Evolutionary conservation across 2,329 filamentous ascomycete genomes (phyloP).

Genomic region (Penicillium hordei): DNA sequence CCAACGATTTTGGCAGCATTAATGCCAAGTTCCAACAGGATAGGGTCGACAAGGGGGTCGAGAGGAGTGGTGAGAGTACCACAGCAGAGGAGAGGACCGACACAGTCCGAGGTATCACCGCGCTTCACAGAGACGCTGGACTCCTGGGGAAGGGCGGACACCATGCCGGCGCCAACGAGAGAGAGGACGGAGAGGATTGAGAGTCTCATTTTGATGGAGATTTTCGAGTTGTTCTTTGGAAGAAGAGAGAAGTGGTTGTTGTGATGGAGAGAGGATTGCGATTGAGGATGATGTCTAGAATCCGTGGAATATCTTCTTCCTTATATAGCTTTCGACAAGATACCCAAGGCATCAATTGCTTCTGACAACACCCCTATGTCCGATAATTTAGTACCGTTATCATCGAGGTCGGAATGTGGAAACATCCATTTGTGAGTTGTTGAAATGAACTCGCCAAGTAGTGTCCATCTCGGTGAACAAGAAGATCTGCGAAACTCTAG

Average conservation of each 20-base stretch:
- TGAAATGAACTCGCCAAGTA: not conserved
- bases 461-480: not conserved
- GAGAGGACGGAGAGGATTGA: slow-evolving; percentile 32
- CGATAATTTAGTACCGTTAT: slow-evolving; percentile 6
- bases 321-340: slow-evolving; percentile 10
- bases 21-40: slow-evolving; percentile 26
- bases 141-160: slow-evolving; percentile 27
- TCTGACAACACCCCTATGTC: not conserved
- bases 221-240: not conserved
- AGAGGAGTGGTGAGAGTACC: slow-evolving; percentile 30
- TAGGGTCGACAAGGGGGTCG: slow-evolving; percentile 28
- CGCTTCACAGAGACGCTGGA: slow-evolving; percentile 14
- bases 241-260: not conserved
- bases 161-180: slow-evolving; percentile 30
- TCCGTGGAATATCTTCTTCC: not conserved
- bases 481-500: slow-evolving; percentile 18
- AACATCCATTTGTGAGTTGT: slow-evolving; percentile 7
- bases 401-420: not conserved
- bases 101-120: slow-evolving; percentile 17
- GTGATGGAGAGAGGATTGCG: not conserved
- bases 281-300: not conserved
- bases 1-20: slow-evolving; percentile 27
- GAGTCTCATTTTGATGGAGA: slow-evolving; percentile 29
- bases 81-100: slow-evolving; percentile 30
- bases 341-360: not conserved